Percentiles rank a stretch among this genome's conserved stretches.
Evolutionary conservation across 352 stramenopile genomes (phyloP).

Genomic region (Pythium brachiatum): DNA sequence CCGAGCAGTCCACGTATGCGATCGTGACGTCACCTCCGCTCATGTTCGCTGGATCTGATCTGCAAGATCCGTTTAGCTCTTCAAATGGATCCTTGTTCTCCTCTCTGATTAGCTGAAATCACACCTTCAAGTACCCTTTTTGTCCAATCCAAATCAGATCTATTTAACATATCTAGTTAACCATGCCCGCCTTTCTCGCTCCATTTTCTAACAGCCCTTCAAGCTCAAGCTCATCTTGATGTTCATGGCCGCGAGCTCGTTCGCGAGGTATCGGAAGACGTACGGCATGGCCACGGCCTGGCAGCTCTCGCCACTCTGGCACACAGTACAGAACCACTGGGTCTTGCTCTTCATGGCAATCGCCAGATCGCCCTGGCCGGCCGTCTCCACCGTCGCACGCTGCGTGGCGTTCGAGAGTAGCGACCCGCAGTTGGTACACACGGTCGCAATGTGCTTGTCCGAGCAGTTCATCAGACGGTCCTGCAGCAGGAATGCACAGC

Average conservation of each 20-base stretch:
- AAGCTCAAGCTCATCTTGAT: conserved; percentile 97
- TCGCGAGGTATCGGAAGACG: conserved; percentile 98
- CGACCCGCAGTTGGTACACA: conserved; percentile 92
- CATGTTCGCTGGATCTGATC: neutral
- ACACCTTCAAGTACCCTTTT: neutral
- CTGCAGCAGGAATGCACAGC: conserved; percentile 95
- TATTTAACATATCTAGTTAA: conserved; percentile 14
- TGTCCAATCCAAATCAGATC: conserved; percentile 11
- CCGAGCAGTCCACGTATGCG: conserved; percentile 89
- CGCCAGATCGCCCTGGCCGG: conserved; percentile 78
- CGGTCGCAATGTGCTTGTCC: conserved; percentile 97
- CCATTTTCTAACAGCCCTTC: conserved; percentile 52
- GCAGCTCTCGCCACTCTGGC: conserved; percentile 87
- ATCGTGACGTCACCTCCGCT: conserved; percentile 28
- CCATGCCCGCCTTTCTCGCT: neutral
- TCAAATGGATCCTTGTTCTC: neutral
- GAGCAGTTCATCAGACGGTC: conserved; percentile 99
- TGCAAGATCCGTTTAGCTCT: neutral
- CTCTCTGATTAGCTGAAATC: conserved; percentile 17
- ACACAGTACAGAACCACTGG: conserved; percentile 85
- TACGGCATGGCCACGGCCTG: conserved; percentile 97
- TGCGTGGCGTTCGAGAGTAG: conserved; percentile 88
- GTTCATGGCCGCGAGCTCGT: conserved; percentile 99
- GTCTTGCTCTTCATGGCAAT: conserved; percentile 87
- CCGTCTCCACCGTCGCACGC: conserved; percentile 74